These are phyloP conservation scores for Vickermania spadyakhi DNA, from an alignment of 208 protist genomes.

Conservation along the genomic window DNA sequence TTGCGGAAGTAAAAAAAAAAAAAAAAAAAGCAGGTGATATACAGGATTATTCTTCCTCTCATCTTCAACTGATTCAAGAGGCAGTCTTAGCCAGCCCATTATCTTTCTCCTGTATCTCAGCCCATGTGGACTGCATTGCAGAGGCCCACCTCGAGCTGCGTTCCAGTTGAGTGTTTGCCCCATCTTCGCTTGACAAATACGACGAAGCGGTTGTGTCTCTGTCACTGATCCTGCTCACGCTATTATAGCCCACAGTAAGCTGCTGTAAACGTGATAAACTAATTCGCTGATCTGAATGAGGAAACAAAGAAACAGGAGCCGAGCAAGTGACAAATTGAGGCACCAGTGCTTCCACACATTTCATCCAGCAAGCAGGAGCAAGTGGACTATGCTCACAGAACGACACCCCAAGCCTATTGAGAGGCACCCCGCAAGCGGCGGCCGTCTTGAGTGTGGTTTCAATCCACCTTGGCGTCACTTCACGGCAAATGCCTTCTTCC, in stretches of 20 bases:
- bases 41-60: no score
- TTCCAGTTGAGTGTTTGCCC: neutral
- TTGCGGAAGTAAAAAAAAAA: no score
- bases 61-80: no score
- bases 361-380: slow-evolving; percentile 18
- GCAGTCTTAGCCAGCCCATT: no score
- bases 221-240: slow-evolving; percentile 4
- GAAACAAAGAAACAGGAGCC: slow-evolving; percentile 17
- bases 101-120: no score
- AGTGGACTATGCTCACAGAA: slow-evolving; percentile 12
- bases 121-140: neutral
- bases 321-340: slow-evolving; percentile 26
- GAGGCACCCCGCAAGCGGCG: slow-evolving; percentile 44
- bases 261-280: slow-evolving; percentile 18
- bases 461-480: slow-evolving; percentile 56
- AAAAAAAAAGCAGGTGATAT: no score
- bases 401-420: slow-evolving; percentile 24
- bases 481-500: slow-evolving; percentile 43
- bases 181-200: no score
- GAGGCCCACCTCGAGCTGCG: slow-evolving; percentile 6
- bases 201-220: no score
- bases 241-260: slow-evolving; percentile 34
- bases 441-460: slow-evolving; percentile 72
- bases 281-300: slow-evolving; percentile 12
- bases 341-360: slow-evolving; percentile 40